Conservation (phyloP, 805 yeast genomes). For the Kuraishia hungarica region DNA sequence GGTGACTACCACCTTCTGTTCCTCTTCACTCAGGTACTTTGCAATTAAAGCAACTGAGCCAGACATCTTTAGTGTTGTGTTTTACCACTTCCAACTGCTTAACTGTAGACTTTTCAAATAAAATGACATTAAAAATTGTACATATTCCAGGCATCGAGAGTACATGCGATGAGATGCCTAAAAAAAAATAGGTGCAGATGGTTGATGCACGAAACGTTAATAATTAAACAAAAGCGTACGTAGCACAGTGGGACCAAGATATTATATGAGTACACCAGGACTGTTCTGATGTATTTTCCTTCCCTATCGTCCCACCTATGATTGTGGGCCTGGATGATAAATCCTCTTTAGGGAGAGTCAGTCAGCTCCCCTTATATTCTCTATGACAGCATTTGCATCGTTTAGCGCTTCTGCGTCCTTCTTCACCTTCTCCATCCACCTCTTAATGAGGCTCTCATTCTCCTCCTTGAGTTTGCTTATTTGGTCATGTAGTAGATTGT, state of each 20-base stretch:
- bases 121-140: neutral
- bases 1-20: neutral
- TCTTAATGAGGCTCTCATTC: constrained; percentile 27
- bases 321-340: too few relatives aligned
- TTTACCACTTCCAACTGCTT: neutral
- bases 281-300: too few relatives aligned
- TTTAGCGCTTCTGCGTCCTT: constrained; percentile 34
- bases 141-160: neutral
- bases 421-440: constrained; percentile 36
- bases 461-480: constrained; percentile 24
- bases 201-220: neutral
- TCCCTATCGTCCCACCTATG: too few relatives aligned
- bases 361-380: neutral
- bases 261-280: too few relatives aligned
- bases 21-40: neutral
- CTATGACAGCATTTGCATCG: constrained; percentile 23
- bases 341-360: too few relatives aligned
- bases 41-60: neutral
- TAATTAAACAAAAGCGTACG: too few relatives aligned
- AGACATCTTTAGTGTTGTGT: neutral
- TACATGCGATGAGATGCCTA: neutral
- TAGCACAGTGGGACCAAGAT: neutral
- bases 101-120: neutral
- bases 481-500: constrained; percentile 30
- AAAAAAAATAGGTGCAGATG: neutral